Evolutionary conservation across 768 basidiomycete species (phyloP).

Genomic region (Stropharia rugosoannulata): DNA sequence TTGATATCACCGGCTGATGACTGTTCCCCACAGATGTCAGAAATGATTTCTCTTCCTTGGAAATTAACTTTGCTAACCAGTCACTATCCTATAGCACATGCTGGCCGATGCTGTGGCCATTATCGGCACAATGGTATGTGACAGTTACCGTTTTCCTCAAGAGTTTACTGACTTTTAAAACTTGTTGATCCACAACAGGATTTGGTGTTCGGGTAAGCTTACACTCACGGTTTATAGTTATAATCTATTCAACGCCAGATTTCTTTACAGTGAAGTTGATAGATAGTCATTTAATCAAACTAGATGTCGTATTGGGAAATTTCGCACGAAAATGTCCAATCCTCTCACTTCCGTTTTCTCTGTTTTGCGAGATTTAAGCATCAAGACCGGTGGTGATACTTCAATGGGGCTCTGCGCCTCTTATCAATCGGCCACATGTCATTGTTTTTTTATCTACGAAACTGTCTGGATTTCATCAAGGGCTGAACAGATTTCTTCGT

Average conservation of each 20-base stretch:
- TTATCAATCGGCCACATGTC: too few species aligned
- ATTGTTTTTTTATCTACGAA: too few species aligned
- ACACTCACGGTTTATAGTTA: slow-evolving; percentile 1
- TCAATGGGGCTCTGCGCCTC: too few species aligned
- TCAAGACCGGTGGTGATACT: too few species aligned
- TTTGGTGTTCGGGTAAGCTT: slow-evolving; percentile 89
- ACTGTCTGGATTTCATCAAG: too few species aligned
- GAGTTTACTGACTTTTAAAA: slow-evolving; percentile 1
- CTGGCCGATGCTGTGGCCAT: slow-evolving; percentile 94
- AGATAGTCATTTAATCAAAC: slow-evolving; percentile 21
- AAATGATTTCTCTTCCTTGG: slow-evolving; percentile 10
- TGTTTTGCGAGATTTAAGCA: neutral
- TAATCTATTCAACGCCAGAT: neutral
- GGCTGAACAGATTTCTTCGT: too few species aligned
- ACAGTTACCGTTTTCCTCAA: neutral
- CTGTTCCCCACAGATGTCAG: slow-evolving; percentile 40
- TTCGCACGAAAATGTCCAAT: neutral
- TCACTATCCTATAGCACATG: slow-evolving; percentile 59
- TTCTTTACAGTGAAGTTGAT: slow-evolving; percentile 37
- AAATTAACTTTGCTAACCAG: slow-evolving; percentile 18
- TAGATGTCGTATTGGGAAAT: slow-evolving; percentile 8
- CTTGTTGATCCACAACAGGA: slow-evolving; percentile 42
- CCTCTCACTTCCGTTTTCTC: neutral
- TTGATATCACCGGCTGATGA: slow-evolving; percentile 10
- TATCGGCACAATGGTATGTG: slow-evolving; percentile 92